These are phyloP conservation scores for Diaporthe sp. DNA, from an alignment of 2,329 filamentous ascomycete species.

Conservation along the genomic window DNA sequence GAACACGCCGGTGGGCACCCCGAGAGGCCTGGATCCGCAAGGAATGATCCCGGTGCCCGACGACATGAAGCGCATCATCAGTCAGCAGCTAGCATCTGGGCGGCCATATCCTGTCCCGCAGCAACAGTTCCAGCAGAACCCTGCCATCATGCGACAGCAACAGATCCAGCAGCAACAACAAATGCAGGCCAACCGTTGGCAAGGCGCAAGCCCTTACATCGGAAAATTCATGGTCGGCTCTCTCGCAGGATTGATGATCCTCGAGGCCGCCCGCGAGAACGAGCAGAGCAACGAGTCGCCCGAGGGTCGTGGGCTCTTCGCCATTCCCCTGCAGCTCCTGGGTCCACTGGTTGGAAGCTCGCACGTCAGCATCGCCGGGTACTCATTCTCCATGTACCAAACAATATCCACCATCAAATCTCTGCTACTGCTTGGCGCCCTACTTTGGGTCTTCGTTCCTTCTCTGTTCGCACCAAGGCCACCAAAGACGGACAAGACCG, in stretches of 20 bases:
- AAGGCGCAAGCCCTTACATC: slow-evolving; percentile 67
- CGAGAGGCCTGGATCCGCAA: slow-evolving; percentile 59
- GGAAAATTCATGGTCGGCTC: slow-evolving; percentile 93
- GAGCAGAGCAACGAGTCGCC: slow-evolving; percentile 75
- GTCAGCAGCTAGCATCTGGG: slow-evolving; percentile 67
- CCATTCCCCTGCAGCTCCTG: slow-evolving; percentile 72
- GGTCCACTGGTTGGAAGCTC: slow-evolving; percentile 61
- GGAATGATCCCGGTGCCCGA: slow-evolving; percentile 77
- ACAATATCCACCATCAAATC: slow-evolving; percentile 67
- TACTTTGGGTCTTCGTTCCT: slow-evolving; percentile 69
- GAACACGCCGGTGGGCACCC: slow-evolving; percentile 58
- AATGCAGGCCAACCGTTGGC: slow-evolving; percentile 67
- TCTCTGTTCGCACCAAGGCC: slow-evolving; percentile 68
- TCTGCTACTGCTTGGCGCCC: slow-evolving; percentile 64
- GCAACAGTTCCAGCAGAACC: slow-evolving; percentile 56
- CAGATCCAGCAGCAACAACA: slow-evolving; percentile 68
- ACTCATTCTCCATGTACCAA: slow-evolving; percentile 60
- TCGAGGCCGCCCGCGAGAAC: slow-evolving; percentile 82
- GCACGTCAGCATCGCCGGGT: slow-evolving; percentile 67
- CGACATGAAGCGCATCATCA: slow-evolving; percentile 73
- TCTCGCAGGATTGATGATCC: slow-evolving; percentile 90
- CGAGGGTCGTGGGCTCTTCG: slow-evolving; percentile 76
- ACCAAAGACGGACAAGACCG: slow-evolving; percentile 61
- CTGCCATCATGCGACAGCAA: slow-evolving; percentile 66
- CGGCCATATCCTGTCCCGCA: slow-evolving; percentile 64